Evolutionary conservation across 1,284 basidiomycete species (phyloP).

Genomic region (Sutorius eximius): DNA sequence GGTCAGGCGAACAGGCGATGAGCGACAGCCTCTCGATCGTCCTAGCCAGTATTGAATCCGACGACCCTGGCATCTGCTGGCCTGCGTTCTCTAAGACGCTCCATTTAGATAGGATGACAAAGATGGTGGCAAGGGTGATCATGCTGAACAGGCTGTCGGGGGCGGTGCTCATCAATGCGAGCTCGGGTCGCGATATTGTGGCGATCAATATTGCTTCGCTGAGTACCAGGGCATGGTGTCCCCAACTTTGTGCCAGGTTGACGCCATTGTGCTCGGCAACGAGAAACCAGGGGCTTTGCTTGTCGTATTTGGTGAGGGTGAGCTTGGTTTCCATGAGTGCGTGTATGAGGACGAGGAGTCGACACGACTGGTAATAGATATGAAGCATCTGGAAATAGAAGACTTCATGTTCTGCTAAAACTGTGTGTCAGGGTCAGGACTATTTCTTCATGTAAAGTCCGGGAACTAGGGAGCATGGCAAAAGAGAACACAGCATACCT

Average conservation of each 20-base stretch:
- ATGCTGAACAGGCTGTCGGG: slow-evolving; percentile 46
- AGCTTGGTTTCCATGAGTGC: slow-evolving; percentile 39
- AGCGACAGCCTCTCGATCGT: slow-evolving; percentile 35
- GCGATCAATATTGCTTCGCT: slow-evolving; percentile 41
- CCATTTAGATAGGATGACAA: slow-evolving; percentile 43
- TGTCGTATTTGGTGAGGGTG: slow-evolving; percentile 25
- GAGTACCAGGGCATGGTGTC: slow-evolving; percentile 40
- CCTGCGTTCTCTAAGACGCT: slow-evolving; percentile 36
- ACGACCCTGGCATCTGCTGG: slow-evolving; percentile 38
- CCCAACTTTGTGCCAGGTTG: slow-evolving; percentile 38
- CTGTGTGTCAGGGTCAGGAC: slow-evolving; percentile 36
- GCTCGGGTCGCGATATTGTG: slow-evolving; percentile 36
- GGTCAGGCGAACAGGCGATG: slow-evolving; percentile 40
- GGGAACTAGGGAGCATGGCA: not conserved
- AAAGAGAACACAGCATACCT: slow-evolving; percentile 29
- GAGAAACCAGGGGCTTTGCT: slow-evolving; percentile 34
- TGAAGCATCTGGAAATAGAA: slow-evolving; percentile 43
- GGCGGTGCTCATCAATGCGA: slow-evolving; percentile 37
- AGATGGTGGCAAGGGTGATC: slow-evolving; percentile 43
- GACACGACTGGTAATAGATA: slow-evolving; percentile 39
- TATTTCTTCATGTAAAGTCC: slow-evolving; percentile 3
- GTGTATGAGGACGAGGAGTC: slow-evolving; percentile 40
- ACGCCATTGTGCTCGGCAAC: slow-evolving; percentile 36
- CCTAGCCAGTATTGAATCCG: slow-evolving; percentile 38
- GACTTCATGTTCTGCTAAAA: slow-evolving; percentile 39